Evolutionary conservation across 495 filamentous ascomycete species (phyloP), one percentile per base, ranked within the genome.

Genomic region (Penicillium goetzii): DNA sequence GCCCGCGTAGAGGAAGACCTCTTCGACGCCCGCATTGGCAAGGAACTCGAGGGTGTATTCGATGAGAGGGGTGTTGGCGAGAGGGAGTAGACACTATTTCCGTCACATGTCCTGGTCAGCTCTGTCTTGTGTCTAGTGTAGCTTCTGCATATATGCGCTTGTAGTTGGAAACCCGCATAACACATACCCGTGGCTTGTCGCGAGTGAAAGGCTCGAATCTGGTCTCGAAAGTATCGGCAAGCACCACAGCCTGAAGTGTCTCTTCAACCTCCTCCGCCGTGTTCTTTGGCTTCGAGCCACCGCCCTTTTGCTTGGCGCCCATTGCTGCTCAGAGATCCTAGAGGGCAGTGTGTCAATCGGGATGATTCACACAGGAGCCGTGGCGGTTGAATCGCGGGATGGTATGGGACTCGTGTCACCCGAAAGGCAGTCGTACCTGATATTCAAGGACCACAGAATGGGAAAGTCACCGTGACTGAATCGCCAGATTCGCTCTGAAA

Each of bases 11-110:
- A 99, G 83, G 71, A 92, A 95, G 41, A 97, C 88, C 38, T 97
- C 93, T 63, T 94, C 85, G 1, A 97, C 92, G 34, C 93, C 94
- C 38, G 93, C 90, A 84, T 91, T 91, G 54, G 94, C 93, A 0
- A 99, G 89, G 74, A 95, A 97, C 73, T 99, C 95, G 64, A 97
- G 86, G 4, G 94, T 97, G 74, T 99, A 97, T 78, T 98, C 94
- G 77, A 99, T 97, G 59, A 98, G 81, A 21, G 96, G 96, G 3
- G 88, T 91, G 69, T 98, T 98, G 53, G 91, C 96, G 60, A 99
- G 83, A 30, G 94, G 94, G 33, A 99, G 82, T 32, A 99, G 89
- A 83, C 96, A 98, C 93, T 96, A 65, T 59, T 53, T 30, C 2
- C 50, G 14, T 26, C 3, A 1, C 15, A 32, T 8, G 21, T 26